Evolutionary conservation across 2,329 filamentous ascomycete species (phyloP).

Genomic region (Parafenestella ontariensis): DNA sequence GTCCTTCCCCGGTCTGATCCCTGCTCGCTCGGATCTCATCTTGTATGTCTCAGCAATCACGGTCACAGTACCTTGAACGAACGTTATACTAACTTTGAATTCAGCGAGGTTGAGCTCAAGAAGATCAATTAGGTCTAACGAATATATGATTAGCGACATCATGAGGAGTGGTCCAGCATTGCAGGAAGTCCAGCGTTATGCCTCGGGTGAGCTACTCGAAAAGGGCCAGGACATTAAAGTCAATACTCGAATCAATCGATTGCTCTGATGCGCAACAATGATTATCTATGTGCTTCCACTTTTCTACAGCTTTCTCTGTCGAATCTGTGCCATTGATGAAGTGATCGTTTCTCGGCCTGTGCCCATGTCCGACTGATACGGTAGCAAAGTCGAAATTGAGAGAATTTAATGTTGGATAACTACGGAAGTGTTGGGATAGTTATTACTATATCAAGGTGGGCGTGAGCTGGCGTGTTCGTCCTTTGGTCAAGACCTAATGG

Average conservation of each 20-base stretch:
- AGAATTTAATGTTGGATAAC: no score
- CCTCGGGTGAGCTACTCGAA: neutral
- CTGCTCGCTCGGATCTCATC: constrained; percentile 74
- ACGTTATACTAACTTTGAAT: constrained; percentile 4
- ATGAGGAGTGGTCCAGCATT: neutral
- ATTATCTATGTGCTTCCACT: neutral
- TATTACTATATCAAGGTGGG: no score
- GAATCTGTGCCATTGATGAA: neutral
- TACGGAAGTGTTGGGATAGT: no score
- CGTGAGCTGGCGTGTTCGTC: no score
- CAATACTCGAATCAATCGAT: neutral
- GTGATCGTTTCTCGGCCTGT: no score
- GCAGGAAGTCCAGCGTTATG: neutral
- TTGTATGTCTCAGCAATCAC: constrained; percentile 68
- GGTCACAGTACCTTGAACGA: neutral
- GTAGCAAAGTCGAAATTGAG: no score
- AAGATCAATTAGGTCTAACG: constrained; percentile 42
- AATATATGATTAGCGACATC: neutral
- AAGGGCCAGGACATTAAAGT: neutral
- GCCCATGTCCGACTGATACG: no score
- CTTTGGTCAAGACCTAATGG: neutral
- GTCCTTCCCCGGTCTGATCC: constrained; percentile 79
- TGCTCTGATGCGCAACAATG: neutral
- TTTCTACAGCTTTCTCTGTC: neutral
- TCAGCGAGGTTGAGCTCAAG: constrained; percentile 43